Evolutionary conservation across 163 green algal genomes (phyloP).

Genomic region (Volvox carteri): DNA sequence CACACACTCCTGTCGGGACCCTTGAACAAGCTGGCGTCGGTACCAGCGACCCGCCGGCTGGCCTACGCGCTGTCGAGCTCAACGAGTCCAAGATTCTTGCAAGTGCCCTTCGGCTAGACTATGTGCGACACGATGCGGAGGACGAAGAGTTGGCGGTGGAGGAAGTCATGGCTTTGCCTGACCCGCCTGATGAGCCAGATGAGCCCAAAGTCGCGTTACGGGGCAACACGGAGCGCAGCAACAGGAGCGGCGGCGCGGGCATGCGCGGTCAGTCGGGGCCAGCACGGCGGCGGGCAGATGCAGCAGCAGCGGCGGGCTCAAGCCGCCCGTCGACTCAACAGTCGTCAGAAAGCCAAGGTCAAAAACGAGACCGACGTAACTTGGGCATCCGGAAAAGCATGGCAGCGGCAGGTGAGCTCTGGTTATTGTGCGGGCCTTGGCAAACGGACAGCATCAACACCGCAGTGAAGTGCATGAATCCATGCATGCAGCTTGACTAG

Average conservation of each 20-base stretch:
- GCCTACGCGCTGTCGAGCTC: neutral
- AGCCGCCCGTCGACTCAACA: neutral
- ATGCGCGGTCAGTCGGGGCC: neutral
- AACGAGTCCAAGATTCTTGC: neutral
- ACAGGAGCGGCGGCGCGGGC: neutral
- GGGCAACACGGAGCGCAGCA: neutral
- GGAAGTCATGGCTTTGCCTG: conserved; percentile 25
- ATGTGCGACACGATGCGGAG: neutral
- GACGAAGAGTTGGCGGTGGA: conserved; percentile 5
- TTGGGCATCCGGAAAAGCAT: conserved; percentile 29
- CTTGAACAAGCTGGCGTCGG: neutral
- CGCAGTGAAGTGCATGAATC: too few species aligned
- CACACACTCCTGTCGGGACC: neutral
- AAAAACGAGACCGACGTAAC: neutral
- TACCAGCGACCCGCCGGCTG: neutral
- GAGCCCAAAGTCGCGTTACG: neutral
- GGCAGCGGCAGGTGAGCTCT: conserved; percentile 2
- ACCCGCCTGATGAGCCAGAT: neutral
- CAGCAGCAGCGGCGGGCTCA: neutral
- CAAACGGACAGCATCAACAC: too few species aligned
- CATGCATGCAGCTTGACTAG: too few species aligned
- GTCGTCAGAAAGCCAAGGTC: neutral
- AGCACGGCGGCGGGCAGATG: neutral
- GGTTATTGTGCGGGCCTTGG: neutral
- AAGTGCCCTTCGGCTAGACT: neutral